Conservation (phyloP, 2,329 filamentous ascomycete genomes). For the Trichoderma harzianum region DNA sequence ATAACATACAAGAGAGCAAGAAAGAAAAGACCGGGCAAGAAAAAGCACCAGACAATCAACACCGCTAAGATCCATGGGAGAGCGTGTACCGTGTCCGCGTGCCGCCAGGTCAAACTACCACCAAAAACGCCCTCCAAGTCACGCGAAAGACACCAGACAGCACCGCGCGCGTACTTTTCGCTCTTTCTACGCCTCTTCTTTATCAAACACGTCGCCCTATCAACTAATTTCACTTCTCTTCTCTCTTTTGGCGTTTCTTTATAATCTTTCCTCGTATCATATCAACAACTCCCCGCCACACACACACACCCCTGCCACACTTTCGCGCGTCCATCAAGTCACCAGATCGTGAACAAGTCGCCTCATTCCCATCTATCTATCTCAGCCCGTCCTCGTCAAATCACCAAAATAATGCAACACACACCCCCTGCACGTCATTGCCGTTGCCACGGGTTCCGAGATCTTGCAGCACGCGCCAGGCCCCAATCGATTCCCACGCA, state of each 20-base stretch:
- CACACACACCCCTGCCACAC: neutral
- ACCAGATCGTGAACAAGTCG: neutral
- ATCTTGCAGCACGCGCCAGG: slow-evolving; percentile 1
- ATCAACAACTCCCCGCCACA: neutral
- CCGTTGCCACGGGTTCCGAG: neutral
- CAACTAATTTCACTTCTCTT: neutral
- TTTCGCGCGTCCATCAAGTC: neutral
- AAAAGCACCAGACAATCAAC: neutral
- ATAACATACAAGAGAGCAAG: neutral
- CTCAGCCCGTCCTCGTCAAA: neutral
- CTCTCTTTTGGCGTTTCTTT: neutral
- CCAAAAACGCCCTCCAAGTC: neutral
- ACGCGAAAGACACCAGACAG: neutral
- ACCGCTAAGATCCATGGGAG: neutral
- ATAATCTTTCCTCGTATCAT: neutral
- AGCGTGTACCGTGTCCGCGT: slow-evolving; percentile 12
- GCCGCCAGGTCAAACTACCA: neutral
- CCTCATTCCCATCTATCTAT: neutral
- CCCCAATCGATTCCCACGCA: neutral
- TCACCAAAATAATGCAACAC: neutral
- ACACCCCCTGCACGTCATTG: neutral
- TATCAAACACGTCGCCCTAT: neutral
- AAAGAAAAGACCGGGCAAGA: no score
- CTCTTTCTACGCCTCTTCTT: neutral
- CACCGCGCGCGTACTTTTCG: neutral